Base-by-base conservation (phyloP, 352 stramenopile genomes). In the Globisporangium paddicum region DNA sequence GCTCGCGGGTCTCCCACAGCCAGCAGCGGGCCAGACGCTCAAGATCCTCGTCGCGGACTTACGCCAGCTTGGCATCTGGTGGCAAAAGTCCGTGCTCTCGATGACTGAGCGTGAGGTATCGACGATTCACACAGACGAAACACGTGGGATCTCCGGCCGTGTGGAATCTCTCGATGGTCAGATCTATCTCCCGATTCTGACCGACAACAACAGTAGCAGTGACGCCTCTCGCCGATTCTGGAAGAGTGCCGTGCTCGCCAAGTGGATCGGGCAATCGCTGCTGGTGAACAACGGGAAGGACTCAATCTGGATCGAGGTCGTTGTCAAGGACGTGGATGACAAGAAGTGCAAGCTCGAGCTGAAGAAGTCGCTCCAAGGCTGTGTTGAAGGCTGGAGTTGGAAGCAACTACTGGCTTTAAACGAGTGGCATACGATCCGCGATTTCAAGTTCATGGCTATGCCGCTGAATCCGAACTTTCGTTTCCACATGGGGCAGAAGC, bases 251-350 rank as follows among this genome's bases (percentile, higher is more conserved):
- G 68, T 68, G 1, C 49, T 85, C 26, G 26, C 63, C 3, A 87
- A 88, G 58, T 87, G 68, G 73, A 60, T 85, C 8, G 77, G 77
- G 2, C 79, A 88, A 18, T 61, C 75, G 0, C 32, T 90, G 23
- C 65, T 90, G 0, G 71, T 86, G n/a, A 90, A 90, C 52, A 86
- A 85, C 30, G 73, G 75, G 30, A 85, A 86, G 35, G 81, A 90
- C 55, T 84, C 71, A 9, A 55, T 82, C 14, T 90, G 81, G 81
- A 64, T 90, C 42, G 77, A 90, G 55, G 77, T 78, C 19, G 60
- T 57, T 0, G 75, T 90, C 19, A 47, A 73, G 4, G 77, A 87
- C 34, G 71, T 82, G 16, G 81, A 90, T 26, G 81, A 90, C 23
- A 76, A 77, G 19, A 75, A 75, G 10, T 86, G 69, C 60, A 87